phyloP scores from a whole-genome alignment of 1,284 basidiomycete species.

The Amylostereum chailletii region DNA sequence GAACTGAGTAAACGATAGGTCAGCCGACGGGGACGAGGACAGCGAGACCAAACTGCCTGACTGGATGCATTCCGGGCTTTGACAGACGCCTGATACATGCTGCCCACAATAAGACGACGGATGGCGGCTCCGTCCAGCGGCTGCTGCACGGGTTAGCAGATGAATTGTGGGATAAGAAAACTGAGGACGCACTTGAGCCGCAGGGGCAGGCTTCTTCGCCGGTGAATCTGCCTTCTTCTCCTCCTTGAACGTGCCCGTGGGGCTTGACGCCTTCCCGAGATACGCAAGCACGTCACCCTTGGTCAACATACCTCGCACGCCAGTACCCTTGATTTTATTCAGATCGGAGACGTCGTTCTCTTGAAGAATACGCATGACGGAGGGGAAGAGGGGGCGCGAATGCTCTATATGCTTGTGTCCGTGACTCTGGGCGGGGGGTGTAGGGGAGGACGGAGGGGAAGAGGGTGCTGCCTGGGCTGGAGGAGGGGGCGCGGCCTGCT shows the following conservation, averaged over 20 bases:
- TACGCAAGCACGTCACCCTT: conserved; percentile 84
- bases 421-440: conserved; percentile 12
- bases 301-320: conserved; percentile 82
- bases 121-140: conserved; percentile 65
- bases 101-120: conserved; percentile 64
- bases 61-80: conserved; percentile 40
- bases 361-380: conserved; percentile 61
- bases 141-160: conserved; percentile 17
- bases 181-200: conserved; percentile 23
- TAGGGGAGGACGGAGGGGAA: conserved; percentile 22
- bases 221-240: conserved; percentile 16
- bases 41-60: background rate
- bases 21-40: background rate
- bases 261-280: conserved; percentile 73
- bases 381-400: conserved; percentile 66
- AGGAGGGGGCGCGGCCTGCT: conserved; percentile 17
- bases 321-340: conserved; percentile 66
- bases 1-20: conserved; percentile 19
- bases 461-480: conserved; percentile 21
- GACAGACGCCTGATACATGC: conserved; percentile 54
- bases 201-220: conserved; percentile 27
- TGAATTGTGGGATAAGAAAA: conserved; percentile 3
- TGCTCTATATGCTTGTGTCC: conserved; percentile 34
- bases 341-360: conserved; percentile 49
- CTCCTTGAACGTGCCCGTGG: conserved; percentile 66